phyloP scores from a whole-genome alignment of 192 early-diverging fungal species.

The Umbelopsis sp. region DNA sequence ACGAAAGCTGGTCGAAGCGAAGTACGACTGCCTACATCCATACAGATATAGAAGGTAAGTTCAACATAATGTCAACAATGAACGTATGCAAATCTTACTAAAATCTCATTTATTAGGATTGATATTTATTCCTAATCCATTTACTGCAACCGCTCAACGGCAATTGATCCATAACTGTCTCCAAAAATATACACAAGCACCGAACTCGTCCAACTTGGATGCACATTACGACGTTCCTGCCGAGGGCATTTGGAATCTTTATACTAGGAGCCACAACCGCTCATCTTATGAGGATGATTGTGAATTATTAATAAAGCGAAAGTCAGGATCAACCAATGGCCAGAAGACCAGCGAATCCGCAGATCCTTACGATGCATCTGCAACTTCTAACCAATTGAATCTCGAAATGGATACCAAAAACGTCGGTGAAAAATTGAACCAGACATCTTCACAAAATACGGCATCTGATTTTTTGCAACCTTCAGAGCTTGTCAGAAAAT shows the following conservation, averaged over 20 bases:
- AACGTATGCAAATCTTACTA: background rate
- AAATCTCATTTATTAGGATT: constrained; percentile 59
- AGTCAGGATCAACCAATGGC: constrained; percentile 39
- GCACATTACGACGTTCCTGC: constrained; percentile 76
- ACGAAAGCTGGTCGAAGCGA: background rate
- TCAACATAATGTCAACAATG: background rate
- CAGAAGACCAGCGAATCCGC: constrained; percentile 20
- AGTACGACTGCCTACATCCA: constrained; percentile 33
- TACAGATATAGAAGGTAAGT: constrained; percentile 40
- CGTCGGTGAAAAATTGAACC: background rate
- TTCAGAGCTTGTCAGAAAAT: constrained; percentile 44
- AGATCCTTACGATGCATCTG: background rate
- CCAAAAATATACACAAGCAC: constrained; percentile 71
- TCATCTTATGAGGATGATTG: constrained; percentile 24
- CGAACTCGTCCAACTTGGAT: constrained; percentile 89
- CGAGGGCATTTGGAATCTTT: constrained; percentile 60
- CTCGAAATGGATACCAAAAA: constrained; percentile 35
- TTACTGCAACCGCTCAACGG: constrained; percentile 73
- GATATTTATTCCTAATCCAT: constrained; percentile 76
- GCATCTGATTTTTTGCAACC: constrained; percentile 43
- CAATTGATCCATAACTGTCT: constrained; percentile 72
- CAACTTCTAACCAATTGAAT: background rate
- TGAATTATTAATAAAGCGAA: constrained; percentile 34
- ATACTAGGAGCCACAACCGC: constrained; percentile 40
- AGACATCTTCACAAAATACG: constrained; percentile 23